Percentiles rank a stretch among this genome's conserved stretches.
Conservation (phyloP, 192 early-diverging fungal species). For the Podila verticillata region DNA sequence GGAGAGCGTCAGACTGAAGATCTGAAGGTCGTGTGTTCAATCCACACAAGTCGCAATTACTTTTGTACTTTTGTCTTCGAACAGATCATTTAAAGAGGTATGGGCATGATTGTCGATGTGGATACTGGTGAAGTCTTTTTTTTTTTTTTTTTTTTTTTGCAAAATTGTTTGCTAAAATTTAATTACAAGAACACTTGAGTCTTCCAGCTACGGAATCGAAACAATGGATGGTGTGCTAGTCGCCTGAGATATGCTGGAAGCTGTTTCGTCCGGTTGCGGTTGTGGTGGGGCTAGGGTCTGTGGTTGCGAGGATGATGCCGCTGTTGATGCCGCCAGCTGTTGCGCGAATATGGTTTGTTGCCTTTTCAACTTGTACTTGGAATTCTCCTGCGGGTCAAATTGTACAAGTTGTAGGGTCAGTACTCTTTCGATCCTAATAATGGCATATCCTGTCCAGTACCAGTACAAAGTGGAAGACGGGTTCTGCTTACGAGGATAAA, state of each 20-base stretch:
- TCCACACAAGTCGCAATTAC: constrained; percentile 18
- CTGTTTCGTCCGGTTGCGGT: not conserved
- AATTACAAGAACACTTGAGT: not conserved
- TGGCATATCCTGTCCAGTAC: not conserved
- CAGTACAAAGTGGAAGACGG: not conserved
- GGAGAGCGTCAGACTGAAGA: constrained; percentile 59
- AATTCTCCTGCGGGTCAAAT: not conserved
- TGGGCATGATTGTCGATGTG: too few species aligned
- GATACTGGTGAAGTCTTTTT: not conserved
- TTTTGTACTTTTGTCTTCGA: not conserved
- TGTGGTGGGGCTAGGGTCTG: not conserved
- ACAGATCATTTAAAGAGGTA: too few species aligned
- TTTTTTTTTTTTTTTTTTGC: not conserved
- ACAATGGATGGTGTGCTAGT: not conserved
- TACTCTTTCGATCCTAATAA: too few species aligned
- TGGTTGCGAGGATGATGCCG: not conserved
- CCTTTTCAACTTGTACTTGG: constrained; percentile 1
- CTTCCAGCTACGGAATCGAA: not conserved
- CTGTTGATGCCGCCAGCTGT: constrained; percentile 1
- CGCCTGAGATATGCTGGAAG: not conserved
- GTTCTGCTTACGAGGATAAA: constrained; percentile 30
- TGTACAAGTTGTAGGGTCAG: not conserved
- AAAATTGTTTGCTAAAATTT: not conserved
- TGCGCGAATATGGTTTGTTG: not conserved
- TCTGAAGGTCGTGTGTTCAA: constrained; percentile 54